These are phyloP conservation scores for Paecilomyces fulvus DNA, from an alignment of 2,329 filamentous ascomycete genomes.

Conservation along the genomic window DNA sequence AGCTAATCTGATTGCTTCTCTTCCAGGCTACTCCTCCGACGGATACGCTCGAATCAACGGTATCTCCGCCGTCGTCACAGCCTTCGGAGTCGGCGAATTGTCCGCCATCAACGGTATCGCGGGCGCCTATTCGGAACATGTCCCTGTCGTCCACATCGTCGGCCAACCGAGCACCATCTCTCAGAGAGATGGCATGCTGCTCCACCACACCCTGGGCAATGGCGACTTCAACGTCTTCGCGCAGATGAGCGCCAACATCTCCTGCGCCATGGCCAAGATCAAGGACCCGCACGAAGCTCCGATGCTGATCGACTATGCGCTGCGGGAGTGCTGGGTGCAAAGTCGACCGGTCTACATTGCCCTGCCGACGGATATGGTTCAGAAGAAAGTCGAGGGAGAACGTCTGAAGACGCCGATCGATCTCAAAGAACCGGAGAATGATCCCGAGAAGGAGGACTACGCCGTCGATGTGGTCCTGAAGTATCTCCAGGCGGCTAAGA, in stretches of 20 bases:
- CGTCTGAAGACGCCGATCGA: conserved; percentile 64
- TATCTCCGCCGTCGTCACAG: conserved; percentile 62
- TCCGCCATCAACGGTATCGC: conserved; percentile 67
- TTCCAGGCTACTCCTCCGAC: conserved; percentile 63
- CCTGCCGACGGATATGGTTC: conserved; percentile 72
- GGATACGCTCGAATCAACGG: conserved; percentile 68
- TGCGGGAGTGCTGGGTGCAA: conserved; percentile 64
- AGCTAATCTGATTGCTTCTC: background rate
- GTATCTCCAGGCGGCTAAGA: conserved; percentile 63
- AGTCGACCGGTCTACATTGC: conserved; percentile 77
- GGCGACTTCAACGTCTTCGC: conserved; percentile 77
- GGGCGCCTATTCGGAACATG: conserved; percentile 65
- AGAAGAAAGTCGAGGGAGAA: conserved; percentile 65
- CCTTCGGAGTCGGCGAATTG: conserved; percentile 61
- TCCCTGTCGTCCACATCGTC: conserved; percentile 58
- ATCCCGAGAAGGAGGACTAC: conserved; percentile 65
- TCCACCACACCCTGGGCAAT: conserved; percentile 65
- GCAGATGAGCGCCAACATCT: conserved; percentile 66
- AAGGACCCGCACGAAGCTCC: conserved; percentile 63
- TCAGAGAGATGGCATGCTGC: conserved; percentile 37
- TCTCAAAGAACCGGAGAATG: conserved; percentile 55
- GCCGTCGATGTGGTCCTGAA: conserved; percentile 72
- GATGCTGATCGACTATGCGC: conserved; percentile 65
- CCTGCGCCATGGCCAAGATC: conserved; percentile 62
- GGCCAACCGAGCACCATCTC: conserved; percentile 43